These are phyloP conservation scores for Flaveria brownii DNA, from an alignment of 129 eudicot genomes.

Conservation along the genomic window DNA sequence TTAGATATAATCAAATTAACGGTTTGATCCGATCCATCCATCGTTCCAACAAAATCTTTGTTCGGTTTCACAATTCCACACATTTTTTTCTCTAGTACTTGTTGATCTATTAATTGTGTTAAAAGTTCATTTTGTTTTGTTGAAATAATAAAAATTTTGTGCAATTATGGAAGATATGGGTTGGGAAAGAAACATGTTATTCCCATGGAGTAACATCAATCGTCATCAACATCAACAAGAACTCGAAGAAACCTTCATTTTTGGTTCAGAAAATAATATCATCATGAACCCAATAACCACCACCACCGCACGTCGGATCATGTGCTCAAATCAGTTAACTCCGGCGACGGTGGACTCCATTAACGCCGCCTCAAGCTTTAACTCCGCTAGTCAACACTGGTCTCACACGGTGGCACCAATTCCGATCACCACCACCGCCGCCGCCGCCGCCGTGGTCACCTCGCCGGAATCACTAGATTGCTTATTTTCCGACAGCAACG, in stretches of 20 bases:
- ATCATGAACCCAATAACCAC: constrained; percentile 11
- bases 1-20: neutral
- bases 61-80: neutral
- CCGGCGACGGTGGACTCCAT: neutral
- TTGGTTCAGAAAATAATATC: constrained; percentile 17
- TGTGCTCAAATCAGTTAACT: neutral
- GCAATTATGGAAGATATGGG: constrained; percentile 50
- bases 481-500: constrained; percentile 50
- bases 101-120: neutral
- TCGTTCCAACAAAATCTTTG: neutral
- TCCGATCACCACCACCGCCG: neutral
- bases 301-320: constrained; percentile 5
- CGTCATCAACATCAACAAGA: constrained; percentile 30
- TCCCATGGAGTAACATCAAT: constrained; percentile 45
- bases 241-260: constrained; percentile 41
- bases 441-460: neutral
- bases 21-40: constrained; percentile 1
- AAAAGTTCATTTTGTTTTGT: neutral
- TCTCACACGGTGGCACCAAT: constrained; percentile 9
- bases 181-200: constrained; percentile 4
- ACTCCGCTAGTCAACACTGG: constrained; percentile 30
- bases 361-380: neutral
- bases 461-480: constrained; percentile 64
- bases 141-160: neutral
- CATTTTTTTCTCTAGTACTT: too few species aligned